Conservation (phyloP, 2,329 filamentous ascomycete species). For the Alternaria angustiovoidea region DNA sequence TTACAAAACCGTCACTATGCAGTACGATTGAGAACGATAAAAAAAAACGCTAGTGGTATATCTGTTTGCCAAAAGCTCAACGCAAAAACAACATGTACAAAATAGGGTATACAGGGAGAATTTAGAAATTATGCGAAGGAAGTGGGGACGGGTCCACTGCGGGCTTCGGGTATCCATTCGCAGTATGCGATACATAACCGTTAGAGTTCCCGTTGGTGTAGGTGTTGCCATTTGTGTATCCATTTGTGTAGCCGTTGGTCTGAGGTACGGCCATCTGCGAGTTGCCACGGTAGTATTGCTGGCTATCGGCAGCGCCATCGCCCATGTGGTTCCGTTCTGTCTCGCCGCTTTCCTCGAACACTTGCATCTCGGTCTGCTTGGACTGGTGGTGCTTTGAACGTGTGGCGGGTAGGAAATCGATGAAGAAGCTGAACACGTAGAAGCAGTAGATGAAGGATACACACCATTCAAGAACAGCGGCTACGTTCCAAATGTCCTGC, state of each 20-base stretch:
- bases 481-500: slow-evolving; percentile 65
- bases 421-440: slow-evolving; percentile 84
- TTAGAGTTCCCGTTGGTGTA: slow-evolving; percentile 14
- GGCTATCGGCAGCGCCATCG: slow-evolving; percentile 36
- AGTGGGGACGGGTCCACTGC: slow-evolving; percentile 25
- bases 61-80: slow-evolving; percentile 6
- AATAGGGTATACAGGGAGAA: slow-evolving; percentile 10
- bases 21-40: neutral
- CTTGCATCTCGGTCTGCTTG: slow-evolving; percentile 47
- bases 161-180: slow-evolving; percentile 34
- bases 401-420: slow-evolving; percentile 85
- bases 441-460: slow-evolving; percentile 87
- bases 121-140: slow-evolving; percentile 42
- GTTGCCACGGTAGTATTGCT: slow-evolving; percentile 39
- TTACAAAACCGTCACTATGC: slow-evolving; percentile 5
- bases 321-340: slow-evolving; percentile 17
- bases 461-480: slow-evolving; percentile 80
- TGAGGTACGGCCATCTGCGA: slow-evolving; percentile 12
- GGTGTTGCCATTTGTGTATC: slow-evolving; percentile 14
- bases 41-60: slow-evolving; percentile 16
- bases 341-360: slow-evolving; percentile 31
- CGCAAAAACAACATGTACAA: slow-evolving; percentile 5
- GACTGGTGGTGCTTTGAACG: slow-evolving; percentile 62
- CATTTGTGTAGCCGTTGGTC: slow-evolving; percentile 20
- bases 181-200: slow-evolving; percentile 12